Percentiles rank a stretch among this genome's conserved stretches.
phyloP scores from a whole-genome alignment of 2,329 filamentous ascomycete species.

The Simplicillium aogashimaense region DNA sequence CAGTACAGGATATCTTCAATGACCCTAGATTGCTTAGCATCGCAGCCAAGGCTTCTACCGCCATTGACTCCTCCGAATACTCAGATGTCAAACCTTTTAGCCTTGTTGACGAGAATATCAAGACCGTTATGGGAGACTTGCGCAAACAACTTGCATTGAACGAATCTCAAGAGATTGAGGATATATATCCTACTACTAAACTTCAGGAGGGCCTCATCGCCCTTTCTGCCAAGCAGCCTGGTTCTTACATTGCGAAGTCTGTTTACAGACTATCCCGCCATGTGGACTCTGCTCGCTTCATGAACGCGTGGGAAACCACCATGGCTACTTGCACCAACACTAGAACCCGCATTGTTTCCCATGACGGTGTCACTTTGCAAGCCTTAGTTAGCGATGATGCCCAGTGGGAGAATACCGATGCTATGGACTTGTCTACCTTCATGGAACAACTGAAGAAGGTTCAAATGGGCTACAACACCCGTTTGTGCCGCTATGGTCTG shows the following conservation, averaged over 20 bases:
- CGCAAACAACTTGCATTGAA: too few relatives aligned
- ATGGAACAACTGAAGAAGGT: too few relatives aligned
- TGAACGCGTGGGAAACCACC: slow-evolving; percentile 4
- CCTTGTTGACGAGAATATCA: too few relatives aligned
- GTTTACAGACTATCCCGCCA: background rate
- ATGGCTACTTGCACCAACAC: slow-evolving; percentile 4
- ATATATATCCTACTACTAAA: background rate
- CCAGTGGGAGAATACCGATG: slow-evolving; percentile 14
- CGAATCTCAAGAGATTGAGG: background rate
- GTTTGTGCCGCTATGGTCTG: slow-evolving; percentile 23
- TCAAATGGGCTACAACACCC: too few relatives aligned
- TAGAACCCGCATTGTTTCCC: slow-evolving; percentile 25
- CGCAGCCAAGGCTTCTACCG: slow-evolving; percentile 1
- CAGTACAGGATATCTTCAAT: slow-evolving; percentile 7
- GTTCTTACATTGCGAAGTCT: slow-evolving; percentile 5
- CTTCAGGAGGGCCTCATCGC: background rate
- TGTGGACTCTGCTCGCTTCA: slow-evolving; percentile 5
- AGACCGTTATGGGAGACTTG: too few relatives aligned
- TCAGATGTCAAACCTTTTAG: too few relatives aligned
- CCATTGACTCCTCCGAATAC: too few relatives aligned
- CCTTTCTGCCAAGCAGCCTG: slow-evolving; percentile 1
- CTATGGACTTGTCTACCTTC: background rate
- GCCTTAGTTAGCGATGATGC: slow-evolving; percentile 27
- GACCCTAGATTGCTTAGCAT: slow-evolving; percentile 5
- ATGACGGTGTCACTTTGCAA: slow-evolving; percentile 22